Percentiles rank a stretch among this genome's conserved stretches.
These are phyloP conservation scores for Komagataella ulmi DNA, from an alignment of 805 yeast genomes.

Conservation along the genomic window DNA sequence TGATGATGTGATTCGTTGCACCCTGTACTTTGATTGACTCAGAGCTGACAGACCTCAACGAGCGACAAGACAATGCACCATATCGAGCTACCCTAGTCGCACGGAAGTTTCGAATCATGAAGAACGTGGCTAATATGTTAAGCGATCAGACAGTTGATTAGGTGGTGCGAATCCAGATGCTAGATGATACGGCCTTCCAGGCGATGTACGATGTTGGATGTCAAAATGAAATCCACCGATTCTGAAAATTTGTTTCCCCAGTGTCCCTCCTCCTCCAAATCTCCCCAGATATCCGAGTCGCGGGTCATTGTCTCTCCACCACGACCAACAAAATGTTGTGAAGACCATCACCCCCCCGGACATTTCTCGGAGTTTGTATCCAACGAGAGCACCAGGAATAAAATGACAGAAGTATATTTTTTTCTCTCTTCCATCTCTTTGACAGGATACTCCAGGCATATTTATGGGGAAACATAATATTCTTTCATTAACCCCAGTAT, in stretches of 20 bases:
- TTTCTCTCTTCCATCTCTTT: background rate
- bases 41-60: background rate
- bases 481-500: background rate
- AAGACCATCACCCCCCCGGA: background rate
- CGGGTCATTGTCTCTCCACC: background rate
- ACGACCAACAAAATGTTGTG: background rate
- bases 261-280: background rate
- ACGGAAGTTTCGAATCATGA: background rate
- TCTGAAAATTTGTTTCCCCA: background rate
- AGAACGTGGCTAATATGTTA: background rate
- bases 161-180: background rate
- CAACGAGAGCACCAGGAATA: background rate
- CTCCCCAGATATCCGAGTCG: background rate
- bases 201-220: background rate
- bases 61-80: background rate
- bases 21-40: background rate
- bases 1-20: background rate
- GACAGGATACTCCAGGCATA: background rate
- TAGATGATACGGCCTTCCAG: background rate
- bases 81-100: background rate
- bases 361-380: background rate
- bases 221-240: background rate
- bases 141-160: background rate
- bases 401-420: background rate
- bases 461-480: background rate